Percentiles rank a stretch among this genome's conserved stretches.
Conservation (phyloP, 2,329 filamentous ascomycete species). For the Fusarium citri region DNA sequence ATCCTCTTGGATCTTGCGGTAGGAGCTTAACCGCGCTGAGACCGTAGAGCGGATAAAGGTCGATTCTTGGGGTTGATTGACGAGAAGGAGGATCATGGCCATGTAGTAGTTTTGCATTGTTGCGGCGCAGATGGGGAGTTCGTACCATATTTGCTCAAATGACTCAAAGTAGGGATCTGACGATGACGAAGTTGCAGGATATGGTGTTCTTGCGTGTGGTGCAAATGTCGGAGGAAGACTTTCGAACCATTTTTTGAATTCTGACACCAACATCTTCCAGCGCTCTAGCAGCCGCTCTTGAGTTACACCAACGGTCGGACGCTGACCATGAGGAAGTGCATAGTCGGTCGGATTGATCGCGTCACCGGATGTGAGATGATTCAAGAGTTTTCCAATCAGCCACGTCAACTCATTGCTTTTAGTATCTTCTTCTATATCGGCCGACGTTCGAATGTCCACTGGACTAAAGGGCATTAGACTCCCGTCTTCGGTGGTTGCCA, state of each 20-base stretch:
- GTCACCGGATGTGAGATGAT: conserved; percentile 70
- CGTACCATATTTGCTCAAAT: conserved; percentile 71
- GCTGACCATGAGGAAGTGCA: conserved; percentile 32
- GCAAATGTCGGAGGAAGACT: conserved; percentile 35
- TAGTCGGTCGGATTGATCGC: conserved; percentile 53
- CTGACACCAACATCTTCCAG: conserved; percentile 30
- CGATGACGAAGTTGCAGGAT: background rate
- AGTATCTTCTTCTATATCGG: conserved; percentile 70
- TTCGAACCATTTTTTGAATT: conserved; percentile 34
- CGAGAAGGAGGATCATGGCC: conserved; percentile 69
- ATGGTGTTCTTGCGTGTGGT: conserved; percentile 25
- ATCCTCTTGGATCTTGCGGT: conserved; percentile 30
- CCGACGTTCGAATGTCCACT: conserved; percentile 56
- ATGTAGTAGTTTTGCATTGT: conserved; percentile 76
- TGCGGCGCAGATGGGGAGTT: conserved; percentile 71
- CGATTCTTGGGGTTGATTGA: conserved; percentile 57
- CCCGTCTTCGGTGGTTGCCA: conserved; percentile 56
- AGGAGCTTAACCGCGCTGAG: conserved; percentile 34
- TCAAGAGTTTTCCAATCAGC: conserved; percentile 74
- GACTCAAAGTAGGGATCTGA: background rate
- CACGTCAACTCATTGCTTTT: conserved; percentile 73
- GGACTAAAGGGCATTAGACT: conserved; percentile 48
- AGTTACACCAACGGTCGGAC: conserved; percentile 34
- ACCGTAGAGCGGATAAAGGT: conserved; percentile 42
- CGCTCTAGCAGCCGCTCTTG: conserved; percentile 36